Evolutionary conservation across 2,329 filamentous ascomycete genomes (phyloP), one percentile per base, ranked within the genome.

Genomic region (Cucurbitaria berberidis): DNA sequence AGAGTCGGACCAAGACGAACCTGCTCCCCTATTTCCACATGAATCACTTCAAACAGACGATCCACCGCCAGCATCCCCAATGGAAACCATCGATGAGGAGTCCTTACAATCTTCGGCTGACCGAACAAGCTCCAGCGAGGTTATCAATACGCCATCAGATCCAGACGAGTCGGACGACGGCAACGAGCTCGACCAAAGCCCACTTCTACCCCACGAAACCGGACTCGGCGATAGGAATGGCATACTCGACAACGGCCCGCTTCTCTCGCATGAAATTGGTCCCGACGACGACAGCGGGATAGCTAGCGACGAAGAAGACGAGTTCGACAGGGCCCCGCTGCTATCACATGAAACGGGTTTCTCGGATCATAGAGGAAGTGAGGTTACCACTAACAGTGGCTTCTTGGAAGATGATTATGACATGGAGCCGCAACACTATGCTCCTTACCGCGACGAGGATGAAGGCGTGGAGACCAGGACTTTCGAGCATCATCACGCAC

Each of bases 341-440:
- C 59, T 77, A 38, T 66, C 68, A 19, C 75, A 78, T 34, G 76
- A 78, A 56, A 69, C 70, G 48, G 56, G 54, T 4, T 56, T 59
- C 49, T 42, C 68, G 43, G 47, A 53, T 27, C 49, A 53, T 39
- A 55, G 48, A 43, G 40, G 30, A 48, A 59, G 61, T 48, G 59
- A 57, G 44, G 43, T 39, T 6, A 45, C 38, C 59, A 53, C 62
- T 60, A 43, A 56, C 26, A 51, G 62, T 62, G 39, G 63, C 55
- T 39, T 63, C 26, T 21, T 29, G 6, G 48, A 49, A 6, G 45
- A 52, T 9, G 51, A 51, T 16, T 39, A 55, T 13, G 47, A 46
- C 11, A 43, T 45, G 18, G 53, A 61, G 16, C 51, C 54, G 36
- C 45, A 57, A 32, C 59, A 62, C 22, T 54, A 61, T 35, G 45